Conservation (phyloP, 2,329 filamentous ascomycete genomes). For the Uncinocarpus reesii region DNA sequence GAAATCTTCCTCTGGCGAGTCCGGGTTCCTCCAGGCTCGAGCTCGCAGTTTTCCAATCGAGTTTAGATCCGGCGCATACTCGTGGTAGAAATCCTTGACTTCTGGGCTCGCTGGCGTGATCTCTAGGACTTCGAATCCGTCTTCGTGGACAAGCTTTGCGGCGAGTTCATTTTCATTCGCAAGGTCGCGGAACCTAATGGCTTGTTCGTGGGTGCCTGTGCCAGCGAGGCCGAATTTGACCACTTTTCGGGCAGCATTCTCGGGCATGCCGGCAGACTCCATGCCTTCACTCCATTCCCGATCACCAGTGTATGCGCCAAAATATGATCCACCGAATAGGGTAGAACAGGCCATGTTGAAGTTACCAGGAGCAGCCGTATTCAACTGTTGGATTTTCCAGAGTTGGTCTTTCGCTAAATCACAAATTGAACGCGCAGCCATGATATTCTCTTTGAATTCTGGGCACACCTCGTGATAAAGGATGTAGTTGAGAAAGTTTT, state of each 20-base stretch:
- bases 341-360: slow-evolving; percentile 70
- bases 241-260: slow-evolving; percentile 40
- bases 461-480: slow-evolving; percentile 75
- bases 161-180: slow-evolving; percentile 28
- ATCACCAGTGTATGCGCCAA: slow-evolving; percentile 33
- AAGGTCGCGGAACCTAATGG: slow-evolving; percentile 30
- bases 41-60: slow-evolving; percentile 47
- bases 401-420: slow-evolving; percentile 58
- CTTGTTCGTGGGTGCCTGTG: slow-evolving; percentile 34
- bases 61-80: slow-evolving; percentile 35
- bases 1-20: slow-evolving; percentile 31
- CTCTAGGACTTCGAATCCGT: slow-evolving; percentile 51
- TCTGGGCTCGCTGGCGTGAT: slow-evolving; percentile 41
- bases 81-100: slow-evolving; percentile 40
- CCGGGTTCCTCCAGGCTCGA: slow-evolving; percentile 41
- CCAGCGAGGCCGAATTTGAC: slow-evolving; percentile 43
- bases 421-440: slow-evolving; percentile 56
- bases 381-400: slow-evolving; percentile 46
- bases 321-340: slow-evolving; percentile 52
- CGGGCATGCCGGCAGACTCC: slow-evolving; percentile 33
- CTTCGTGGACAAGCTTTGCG: slow-evolving; percentile 40
- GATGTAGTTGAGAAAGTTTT: slow-evolving; percentile 83
- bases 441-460: slow-evolving; percentile 61
- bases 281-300: slow-evolving; percentile 31
- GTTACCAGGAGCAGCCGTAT: slow-evolving; percentile 53